Conservation (phyloP, 2,329 filamentous ascomycete genomes). For the Teratosphaeria viscida region DNA sequence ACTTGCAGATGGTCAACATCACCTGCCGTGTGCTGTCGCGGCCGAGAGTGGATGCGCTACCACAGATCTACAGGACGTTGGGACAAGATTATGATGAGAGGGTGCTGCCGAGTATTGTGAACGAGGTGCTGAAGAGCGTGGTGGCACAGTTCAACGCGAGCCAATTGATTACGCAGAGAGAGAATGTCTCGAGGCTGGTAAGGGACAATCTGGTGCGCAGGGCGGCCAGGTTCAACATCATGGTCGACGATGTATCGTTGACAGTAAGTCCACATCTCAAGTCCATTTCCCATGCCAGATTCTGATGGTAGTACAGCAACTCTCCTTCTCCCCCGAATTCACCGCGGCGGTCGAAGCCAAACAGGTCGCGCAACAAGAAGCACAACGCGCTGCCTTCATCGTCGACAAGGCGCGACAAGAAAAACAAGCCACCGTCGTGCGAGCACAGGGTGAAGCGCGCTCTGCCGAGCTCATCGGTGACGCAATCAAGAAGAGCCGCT, state of each 20-base stretch:
- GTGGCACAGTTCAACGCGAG: conserved; percentile 98
- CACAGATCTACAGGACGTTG: conserved; percentile 93
- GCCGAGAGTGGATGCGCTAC: conserved; percentile 76
- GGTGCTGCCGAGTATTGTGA: conserved; percentile 95
- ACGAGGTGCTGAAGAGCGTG: conserved; percentile 97
- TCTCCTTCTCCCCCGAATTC: conserved; percentile 60
- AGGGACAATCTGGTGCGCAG: conserved; percentile 84
- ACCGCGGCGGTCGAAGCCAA: conserved; percentile 60
- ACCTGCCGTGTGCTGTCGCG: conserved; percentile 97
- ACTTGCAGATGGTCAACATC: conserved; percentile 99
- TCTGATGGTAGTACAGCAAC: conserved; percentile 36
- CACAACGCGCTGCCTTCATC: conserved; percentile 90
- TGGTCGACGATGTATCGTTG: conserved; percentile 91
- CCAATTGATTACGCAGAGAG: conserved; percentile 97
- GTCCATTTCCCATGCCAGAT: not conserved
- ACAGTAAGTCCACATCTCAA: conserved; percentile 39
- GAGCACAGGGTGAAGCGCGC: conserved; percentile 96
- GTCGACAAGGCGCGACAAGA: conserved; percentile 98
- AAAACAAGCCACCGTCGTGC: conserved; percentile 98
- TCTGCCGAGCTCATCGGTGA: conserved; percentile 97
- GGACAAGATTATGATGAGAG: conserved; percentile 95
- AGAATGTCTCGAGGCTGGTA: conserved; percentile 85
- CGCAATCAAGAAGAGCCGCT: conserved; percentile 98
- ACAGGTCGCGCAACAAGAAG: conserved; percentile 74
- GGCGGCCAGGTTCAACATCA: conserved; percentile 92